Percentiles rank a stretch among this genome's conserved stretches.
phyloP scores from a whole-genome alignment of 129 eudicot species.

The Saposhnikovia divaricata region DNA sequence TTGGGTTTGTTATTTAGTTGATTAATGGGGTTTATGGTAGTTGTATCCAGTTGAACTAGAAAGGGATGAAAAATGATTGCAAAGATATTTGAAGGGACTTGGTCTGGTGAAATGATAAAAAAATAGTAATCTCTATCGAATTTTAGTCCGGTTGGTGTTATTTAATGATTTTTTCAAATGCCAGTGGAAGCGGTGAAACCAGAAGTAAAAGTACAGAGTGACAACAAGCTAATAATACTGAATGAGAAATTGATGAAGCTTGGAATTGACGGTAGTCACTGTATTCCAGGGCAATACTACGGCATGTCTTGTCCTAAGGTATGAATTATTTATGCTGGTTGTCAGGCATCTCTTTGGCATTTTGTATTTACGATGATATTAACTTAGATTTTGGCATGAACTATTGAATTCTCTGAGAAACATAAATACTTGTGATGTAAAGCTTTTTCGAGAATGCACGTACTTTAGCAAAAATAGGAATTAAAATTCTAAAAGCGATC shows the following conservation, averaged over 20 bases:
- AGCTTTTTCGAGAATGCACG: neutral
- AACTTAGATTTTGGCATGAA: neutral
- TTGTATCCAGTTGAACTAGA: neutral
- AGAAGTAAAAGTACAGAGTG: neutral
- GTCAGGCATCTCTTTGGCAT: neutral
- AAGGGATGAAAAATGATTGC: neutral
- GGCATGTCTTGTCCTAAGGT: slow-evolving; percentile 30
- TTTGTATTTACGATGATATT: neutral
- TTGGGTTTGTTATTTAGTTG: neutral
- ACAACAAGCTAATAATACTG: slow-evolving; percentile 3
- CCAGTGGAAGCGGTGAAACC: slow-evolving; percentile 11
- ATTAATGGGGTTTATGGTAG: neutral
- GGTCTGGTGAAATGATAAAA: neutral
- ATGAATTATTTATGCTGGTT: slow-evolving; percentile 6
- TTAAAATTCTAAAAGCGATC: neutral
- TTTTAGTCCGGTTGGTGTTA: neutral
- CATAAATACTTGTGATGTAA: neutral
- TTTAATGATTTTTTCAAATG: neutral
- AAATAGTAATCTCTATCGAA: neutral
- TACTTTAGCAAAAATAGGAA: neutral
- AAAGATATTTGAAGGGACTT: neutral
- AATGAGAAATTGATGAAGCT: slow-evolving; percentile 22
- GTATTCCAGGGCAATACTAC: slow-evolving; percentile 28
- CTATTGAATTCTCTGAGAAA: too few relatives aligned
- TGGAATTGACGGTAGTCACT: slow-evolving; percentile 21